phyloP scores from a whole-genome alignment of 2,329 filamentous ascomycete genomes.

The Aspergillus eucalypticola region DNA sequence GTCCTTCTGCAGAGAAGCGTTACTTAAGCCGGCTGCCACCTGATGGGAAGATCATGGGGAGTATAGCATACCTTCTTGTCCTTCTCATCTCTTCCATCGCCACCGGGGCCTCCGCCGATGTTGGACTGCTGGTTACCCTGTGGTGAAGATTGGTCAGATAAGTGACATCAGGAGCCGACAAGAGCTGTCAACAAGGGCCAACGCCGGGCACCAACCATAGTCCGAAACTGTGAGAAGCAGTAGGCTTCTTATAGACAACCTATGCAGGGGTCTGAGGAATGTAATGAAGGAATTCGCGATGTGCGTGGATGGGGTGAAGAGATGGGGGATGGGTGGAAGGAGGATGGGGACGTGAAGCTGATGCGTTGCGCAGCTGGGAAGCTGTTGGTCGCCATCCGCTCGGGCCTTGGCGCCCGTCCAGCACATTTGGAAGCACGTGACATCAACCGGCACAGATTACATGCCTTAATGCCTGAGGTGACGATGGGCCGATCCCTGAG shows the following conservation, averaged over 20 bases:
- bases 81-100: slow-evolving; percentile 79
- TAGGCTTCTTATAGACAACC: neutral
- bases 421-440: slow-evolving; percentile 11
- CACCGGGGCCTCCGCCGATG: slow-evolving; percentile 71
- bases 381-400: slow-evolving; percentile 22
- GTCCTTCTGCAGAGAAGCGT: slow-evolving; percentile 71
- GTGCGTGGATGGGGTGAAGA: slow-evolving; percentile 7
- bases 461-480: slow-evolving; percentile 14
- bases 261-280: neutral
- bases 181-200: slow-evolving; percentile 13
- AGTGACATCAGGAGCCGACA: slow-evolving; percentile 7
- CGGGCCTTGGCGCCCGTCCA: slow-evolving; percentile 19
- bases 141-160: slow-evolving; percentile 26
- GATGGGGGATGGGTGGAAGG: slow-evolving; percentile 17
- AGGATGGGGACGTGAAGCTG: slow-evolving; percentile 19
- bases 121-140: slow-evolving; percentile 69
- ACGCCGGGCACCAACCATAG: slow-evolving; percentile 35
- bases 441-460: slow-evolving; percentile 7
- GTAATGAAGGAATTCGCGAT: slow-evolving; percentile 16
- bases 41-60: neutral
- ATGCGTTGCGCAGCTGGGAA: slow-evolving; percentile 20
- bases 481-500: slow-evolving; percentile 4
- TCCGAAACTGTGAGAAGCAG: slow-evolving; percentile 21
- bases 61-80: slow-evolving; percentile 76
- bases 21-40: neutral